Base-by-base conservation (phyloP, 2,329 filamentous ascomycete genomes). In the Hypoxylon rubiginosum region DNA sequence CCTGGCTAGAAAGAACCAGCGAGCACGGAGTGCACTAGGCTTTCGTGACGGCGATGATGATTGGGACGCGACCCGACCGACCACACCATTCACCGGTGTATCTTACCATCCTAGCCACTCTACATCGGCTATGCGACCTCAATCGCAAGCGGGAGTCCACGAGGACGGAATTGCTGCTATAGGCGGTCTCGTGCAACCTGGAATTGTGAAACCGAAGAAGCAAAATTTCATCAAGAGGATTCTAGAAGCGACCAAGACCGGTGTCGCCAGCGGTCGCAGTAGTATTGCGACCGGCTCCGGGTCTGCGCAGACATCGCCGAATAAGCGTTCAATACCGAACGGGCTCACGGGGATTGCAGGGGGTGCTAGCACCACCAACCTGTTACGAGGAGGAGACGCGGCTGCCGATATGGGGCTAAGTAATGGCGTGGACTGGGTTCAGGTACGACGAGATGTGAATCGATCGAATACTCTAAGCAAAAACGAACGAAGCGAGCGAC, bases 151-250 rank as follows among this genome's bases (percentile, higher is more conserved):
- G 19, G 90, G 88, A 0, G 90, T 88, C 59, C 81, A 86, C 1
- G 88, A 90, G 19, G 91, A 94, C 51, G 85, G 86, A 0, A 85
- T 87, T 19, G 86, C 89, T 41, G 87, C 91, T 0, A 84, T 97
- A 5, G 95, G 95, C 43, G 94, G 95, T 0, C 85, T 98, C 8
- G 84, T 90, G 6, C 82, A 85, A 65, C 94, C 94, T 11, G 69
- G 58, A 8, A 64, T 26, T 3, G 57, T 58, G 0, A 92, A 94
- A 79, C 85, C 89, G 0, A 93, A 92, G 68, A 96, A 93, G 78
- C 90, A 91, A 67, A 95, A 93, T 52, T 97, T 98, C 75, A 96
- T 98, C 84, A 96, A 95, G 79, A 97, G 97, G 76, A 95, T 98
- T 72, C 88, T 97, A 30, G 94, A 97, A 70, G 93, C 93, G 2